Conservation (phyloP, 2,329 filamentous ascomycete species). For the Ceratocystis lukuohia region DNA sequence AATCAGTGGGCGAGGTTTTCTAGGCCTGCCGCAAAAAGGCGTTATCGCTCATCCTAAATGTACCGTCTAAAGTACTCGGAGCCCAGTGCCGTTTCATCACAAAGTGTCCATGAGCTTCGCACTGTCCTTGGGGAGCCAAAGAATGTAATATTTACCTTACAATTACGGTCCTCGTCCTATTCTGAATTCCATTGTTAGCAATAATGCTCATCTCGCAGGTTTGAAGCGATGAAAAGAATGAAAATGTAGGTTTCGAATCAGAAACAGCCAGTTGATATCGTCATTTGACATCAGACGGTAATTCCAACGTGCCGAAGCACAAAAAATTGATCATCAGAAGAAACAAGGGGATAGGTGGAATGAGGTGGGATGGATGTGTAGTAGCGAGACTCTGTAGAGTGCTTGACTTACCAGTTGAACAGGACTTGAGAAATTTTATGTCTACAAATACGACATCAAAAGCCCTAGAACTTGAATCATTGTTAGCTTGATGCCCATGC, state of each 20-base stretch:
- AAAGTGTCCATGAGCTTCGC: constrained; percentile 22
- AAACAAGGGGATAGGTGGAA: constrained; percentile 4
- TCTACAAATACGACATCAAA: constrained; percentile 11
- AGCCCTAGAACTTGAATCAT: constrained; percentile 13
- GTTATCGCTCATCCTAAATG: constrained; percentile 59
- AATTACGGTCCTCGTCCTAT: constrained; percentile 13
- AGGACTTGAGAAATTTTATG: constrained; percentile 8
- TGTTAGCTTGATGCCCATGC: neutral
- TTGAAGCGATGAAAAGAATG: neutral
- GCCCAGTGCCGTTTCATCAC: constrained; percentile 97
- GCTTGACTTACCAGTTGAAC: constrained; percentile 15
- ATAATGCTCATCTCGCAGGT: constrained; percentile 10
- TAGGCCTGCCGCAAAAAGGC: constrained; percentile 95
- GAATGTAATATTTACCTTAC: constrained; percentile 16
- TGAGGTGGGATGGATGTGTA: neutral
- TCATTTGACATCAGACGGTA: constrained; percentile 79
- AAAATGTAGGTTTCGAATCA: constrained; percentile 37
- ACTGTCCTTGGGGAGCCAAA: constrained; percentile 17
- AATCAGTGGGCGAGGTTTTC: constrained; percentile 99
- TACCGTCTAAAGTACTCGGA: constrained; percentile 48
- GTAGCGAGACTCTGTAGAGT: neutral
- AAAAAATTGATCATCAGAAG: constrained; percentile 44
- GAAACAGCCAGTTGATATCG: constrained; percentile 74
- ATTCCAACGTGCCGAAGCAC: constrained; percentile 69
- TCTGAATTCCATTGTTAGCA: constrained; percentile 26